Evolutionary conservation across 306 rosid species (phyloP).

Genomic region (Spatholobus suberectus): DNA sequence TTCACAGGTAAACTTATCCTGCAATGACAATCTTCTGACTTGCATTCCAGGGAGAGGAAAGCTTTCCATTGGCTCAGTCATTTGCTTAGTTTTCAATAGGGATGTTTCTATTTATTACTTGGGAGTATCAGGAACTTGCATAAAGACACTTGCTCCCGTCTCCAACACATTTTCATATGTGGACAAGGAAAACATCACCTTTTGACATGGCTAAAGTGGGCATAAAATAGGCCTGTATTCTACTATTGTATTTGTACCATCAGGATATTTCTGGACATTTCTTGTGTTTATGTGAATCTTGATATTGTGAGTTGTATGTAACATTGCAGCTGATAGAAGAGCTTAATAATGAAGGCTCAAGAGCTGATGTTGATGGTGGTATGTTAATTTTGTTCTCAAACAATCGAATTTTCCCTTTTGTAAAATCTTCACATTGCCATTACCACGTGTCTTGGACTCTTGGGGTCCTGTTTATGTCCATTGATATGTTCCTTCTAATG

Average conservation of each 20-base stretch:
- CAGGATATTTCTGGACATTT: conserved; percentile 16
- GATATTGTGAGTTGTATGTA: conserved; percentile 3
- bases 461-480: neutral
- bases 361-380: conserved; percentile 70
- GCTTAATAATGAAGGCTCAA: conserved; percentile 59
- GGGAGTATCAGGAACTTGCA: neutral
- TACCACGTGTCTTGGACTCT: neutral
- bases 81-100: conserved; percentile 17
- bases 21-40: conserved; percentile 13
- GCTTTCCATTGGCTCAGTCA: neutral
- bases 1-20: conserved; percentile 58
- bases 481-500: conserved; percentile 5
- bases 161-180: neutral
- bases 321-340: conserved; percentile 76
- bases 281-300: conserved; percentile 24
- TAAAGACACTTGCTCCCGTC: neutral
- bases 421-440: neutral
- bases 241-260: conserved; percentile 1
- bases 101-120: neutral
- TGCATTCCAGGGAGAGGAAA: neutral
- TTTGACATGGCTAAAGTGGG: conserved; percentile 10
- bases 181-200: neutral
- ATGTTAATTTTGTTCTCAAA: conserved; percentile 29
- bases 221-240: neutral
- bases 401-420: neutral